Conservation (phyloP, 768 basidiomycete species). For the Harrya chromipes region DNA sequence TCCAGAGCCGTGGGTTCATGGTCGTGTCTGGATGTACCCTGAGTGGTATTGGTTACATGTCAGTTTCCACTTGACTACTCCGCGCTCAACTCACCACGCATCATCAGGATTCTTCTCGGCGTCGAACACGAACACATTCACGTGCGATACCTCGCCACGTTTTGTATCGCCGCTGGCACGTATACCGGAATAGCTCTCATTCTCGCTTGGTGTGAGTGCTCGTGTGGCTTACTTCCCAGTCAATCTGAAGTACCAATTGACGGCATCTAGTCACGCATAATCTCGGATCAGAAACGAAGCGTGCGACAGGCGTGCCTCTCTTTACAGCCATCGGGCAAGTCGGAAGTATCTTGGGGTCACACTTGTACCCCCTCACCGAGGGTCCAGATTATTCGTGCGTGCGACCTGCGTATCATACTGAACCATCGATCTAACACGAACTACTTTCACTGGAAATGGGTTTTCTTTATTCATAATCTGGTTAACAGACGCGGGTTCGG, state of each 20-base stretch:
- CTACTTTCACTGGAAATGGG: too few relatives aligned
- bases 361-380: constrained; percentile 40
- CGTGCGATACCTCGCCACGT: constrained; percentile 45
- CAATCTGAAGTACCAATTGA: too few relatives aligned
- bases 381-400: constrained; percentile 39
- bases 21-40: constrained; percentile 30
- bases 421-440: too few relatives aligned
- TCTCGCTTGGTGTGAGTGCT: constrained; percentile 46
- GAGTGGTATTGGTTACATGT: constrained; percentile 44
- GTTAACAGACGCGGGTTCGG: neutral
- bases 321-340: constrained; percentile 42
- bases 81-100: neutral
- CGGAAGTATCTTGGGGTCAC: constrained; percentile 41
- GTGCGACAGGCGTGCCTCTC: constrained; percentile 40
- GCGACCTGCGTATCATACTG: too few relatives aligned
- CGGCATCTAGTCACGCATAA: constrained; percentile 37
- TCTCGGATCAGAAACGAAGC: constrained; percentile 44
- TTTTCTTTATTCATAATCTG: too few relatives aligned
- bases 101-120: constrained; percentile 32
- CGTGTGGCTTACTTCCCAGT: too few relatives aligned
- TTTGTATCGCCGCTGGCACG: constrained; percentile 44
- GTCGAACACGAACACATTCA: constrained; percentile 29
- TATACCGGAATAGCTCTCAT: constrained; percentile 44
- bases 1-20: constrained; percentile 41
- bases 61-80: neutral